Percentiles rank a stretch among this genome's conserved stretches.
Conservation (phyloP, 257 asterid species). For the Ilex asprella region DNA sequence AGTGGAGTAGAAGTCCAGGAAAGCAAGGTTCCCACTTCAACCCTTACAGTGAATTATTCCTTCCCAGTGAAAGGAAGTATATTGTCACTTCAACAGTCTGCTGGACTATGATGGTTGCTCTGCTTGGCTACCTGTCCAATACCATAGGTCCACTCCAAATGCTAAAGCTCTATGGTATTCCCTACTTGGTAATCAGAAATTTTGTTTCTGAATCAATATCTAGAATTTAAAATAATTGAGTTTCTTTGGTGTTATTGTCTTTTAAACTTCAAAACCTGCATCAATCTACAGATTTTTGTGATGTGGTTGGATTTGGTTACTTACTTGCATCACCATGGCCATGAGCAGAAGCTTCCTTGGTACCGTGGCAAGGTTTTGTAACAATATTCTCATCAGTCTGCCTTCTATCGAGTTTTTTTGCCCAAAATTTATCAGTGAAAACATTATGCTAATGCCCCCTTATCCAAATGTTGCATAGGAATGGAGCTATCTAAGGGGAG, state of each 20-base stretch:
- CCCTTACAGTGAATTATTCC: constrained; percentile 67
- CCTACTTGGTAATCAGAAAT: constrained; percentile 50
- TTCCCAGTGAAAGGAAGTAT: constrained; percentile 44
- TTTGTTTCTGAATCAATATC: not conserved
- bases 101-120: constrained; percentile 58
- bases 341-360: constrained; percentile 81
- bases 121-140: constrained; percentile 33
- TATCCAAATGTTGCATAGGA: constrained; percentile 34
- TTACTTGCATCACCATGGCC: constrained; percentile 82
- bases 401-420: no score
- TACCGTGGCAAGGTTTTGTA: constrained; percentile 72
- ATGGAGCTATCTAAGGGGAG: constrained; percentile 89
- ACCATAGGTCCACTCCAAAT: constrained; percentile 39
- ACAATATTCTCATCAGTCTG: not conserved
- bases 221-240: not conserved
- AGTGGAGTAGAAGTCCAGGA: constrained; percentile 87
- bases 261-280: no score
- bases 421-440: no score
- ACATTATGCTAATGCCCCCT: no score
- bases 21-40: constrained; percentile 89
- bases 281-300: constrained; percentile 48
- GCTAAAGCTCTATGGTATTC: constrained; percentile 61
- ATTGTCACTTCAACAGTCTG: constrained; percentile 63
- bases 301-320: constrained; percentile 80
- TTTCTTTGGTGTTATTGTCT: not conserved